A percentile compares a stretch with the other conserved stretches of the same genome.
Conservation (phyloP, 2,329 filamentous ascomycete genomes). For the Beauveria rudraprayagi region DNA sequence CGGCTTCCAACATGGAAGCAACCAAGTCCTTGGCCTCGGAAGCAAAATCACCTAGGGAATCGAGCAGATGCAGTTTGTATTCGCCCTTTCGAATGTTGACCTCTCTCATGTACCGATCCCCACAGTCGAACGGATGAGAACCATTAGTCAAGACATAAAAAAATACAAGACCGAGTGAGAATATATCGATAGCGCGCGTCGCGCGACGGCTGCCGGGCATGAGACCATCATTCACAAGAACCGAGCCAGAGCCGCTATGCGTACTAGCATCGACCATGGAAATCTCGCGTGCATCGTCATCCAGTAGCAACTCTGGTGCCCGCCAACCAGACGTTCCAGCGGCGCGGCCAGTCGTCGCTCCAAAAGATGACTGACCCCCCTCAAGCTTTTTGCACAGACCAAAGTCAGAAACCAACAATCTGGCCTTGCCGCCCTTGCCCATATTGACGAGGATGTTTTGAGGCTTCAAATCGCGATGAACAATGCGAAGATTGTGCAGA, state of each 20-base stretch:
- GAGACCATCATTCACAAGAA: constrained; percentile 49
- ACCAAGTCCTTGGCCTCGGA: constrained; percentile 86
- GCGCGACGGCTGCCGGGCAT: constrained; percentile 62
- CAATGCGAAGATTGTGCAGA: constrained; percentile 84
- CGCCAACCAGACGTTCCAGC: constrained; percentile 95
- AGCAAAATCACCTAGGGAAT: constrained; percentile 72
- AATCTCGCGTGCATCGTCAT: constrained; percentile 56
- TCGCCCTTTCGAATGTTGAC: constrained; percentile 93
- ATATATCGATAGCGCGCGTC: constrained; percentile 94
- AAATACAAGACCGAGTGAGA: constrained; percentile 95
- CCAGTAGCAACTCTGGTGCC: constrained; percentile 82
- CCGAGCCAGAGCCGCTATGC: constrained; percentile 53
- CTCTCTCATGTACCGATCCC: constrained; percentile 90
- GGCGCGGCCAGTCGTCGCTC: constrained; percentile 87
- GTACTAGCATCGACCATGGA: constrained; percentile 43
- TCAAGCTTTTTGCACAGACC: constrained; percentile 96
- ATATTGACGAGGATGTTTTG: constrained; percentile 90
- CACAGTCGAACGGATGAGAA: constrained; percentile 86
- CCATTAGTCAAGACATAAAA: constrained; percentile 96
- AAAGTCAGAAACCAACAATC: constrained; percentile 95
- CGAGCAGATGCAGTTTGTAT: constrained; percentile 62
- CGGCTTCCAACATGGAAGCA: constrained; percentile 60
- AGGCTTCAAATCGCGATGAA: constrained; percentile 93
- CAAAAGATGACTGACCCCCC: constrained; percentile 87
- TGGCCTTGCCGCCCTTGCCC: constrained; percentile 60